Base-by-base conservation (phyloP, 495 filamentous ascomycete species). In the Trichoderma asperelloides region DNA sequence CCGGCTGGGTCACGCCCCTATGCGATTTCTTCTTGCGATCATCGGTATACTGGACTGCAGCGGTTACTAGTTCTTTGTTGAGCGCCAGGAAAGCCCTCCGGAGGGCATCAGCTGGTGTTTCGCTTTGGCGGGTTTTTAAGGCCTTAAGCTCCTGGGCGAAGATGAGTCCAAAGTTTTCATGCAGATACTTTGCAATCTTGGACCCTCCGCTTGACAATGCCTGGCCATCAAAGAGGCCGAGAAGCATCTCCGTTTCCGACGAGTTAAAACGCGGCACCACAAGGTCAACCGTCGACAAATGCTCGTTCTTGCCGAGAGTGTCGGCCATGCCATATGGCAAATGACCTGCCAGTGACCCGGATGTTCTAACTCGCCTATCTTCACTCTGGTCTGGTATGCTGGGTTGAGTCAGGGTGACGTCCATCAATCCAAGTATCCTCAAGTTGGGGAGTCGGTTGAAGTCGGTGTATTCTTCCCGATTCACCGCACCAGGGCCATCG, bases 301-400 rank as follows among this genome's bases (percentile, higher is more conserved):
- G 95, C 72, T 98, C 93, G 71, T 92, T 92, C 70, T 85, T 89
- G 18, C 95, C 95, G 3, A 99, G 80, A n/a, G 89, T 92, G 77
- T 99, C 95, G 45, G 95, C 94, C 96, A 99, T 97, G 55, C 95
- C 95, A 74, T 98, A 99, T 3, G 91, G 86, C 78, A 99, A 85
- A 63, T 83, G 79, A 21, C 96, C 93, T 63, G 95, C 92, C 41
- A 93, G 76, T 2, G 94, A 96, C 28, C 92, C 93, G n/a, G 96
- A 96, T 21, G 95, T 97, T 70, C 95, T 85, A 63, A 99, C 92
- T 82, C 95, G 88, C 62, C 94, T 89, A 78, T 99, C 96, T 73
- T 97, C 94, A 47, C 87, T 95, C 73, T 97, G 88, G 70, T 99
- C 95, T 3, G 96, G 95, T 64, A 96, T 92, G 41, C 88, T 96